Evolutionary conservation across 2,329 filamentous ascomycete genomes (phyloP).

Genomic region (Gaeumannomyces tritici): DNA sequence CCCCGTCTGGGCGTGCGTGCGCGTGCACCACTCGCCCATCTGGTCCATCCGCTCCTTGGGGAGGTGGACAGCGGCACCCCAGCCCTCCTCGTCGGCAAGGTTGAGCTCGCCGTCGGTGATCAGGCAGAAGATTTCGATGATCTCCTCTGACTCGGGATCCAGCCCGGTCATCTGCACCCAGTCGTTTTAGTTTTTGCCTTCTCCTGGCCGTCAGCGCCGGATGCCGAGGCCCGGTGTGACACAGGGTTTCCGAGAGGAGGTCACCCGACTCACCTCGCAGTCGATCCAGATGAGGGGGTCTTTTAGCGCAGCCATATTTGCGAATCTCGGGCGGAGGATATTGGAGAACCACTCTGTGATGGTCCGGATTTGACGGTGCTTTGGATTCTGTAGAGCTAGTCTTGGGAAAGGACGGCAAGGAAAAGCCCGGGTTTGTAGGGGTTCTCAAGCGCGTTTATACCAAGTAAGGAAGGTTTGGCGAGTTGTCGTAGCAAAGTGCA

Average conservation of each 20-base stretch:
- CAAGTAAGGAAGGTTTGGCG: background rate
- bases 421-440: background rate
- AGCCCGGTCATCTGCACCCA: slow-evolving; percentile 79
- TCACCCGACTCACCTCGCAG: slow-evolving; percentile 33
- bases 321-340: background rate
- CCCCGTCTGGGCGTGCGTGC: slow-evolving; percentile 71
- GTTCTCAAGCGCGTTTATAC: background rate
- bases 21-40: slow-evolving; percentile 86
- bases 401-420: background rate
- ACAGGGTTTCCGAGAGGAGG: too few relatives aligned
- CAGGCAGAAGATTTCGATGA: slow-evolving; percentile 87
- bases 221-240: background rate
- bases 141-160: slow-evolving; percentile 66
- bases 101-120: slow-evolving; percentile 75
- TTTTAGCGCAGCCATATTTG: slow-evolving; percentile 15
- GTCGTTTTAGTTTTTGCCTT: background rate
- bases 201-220: background rate
- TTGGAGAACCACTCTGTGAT: background rate
- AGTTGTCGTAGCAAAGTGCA: background rate
- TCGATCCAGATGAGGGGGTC: slow-evolving; percentile 82
- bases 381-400: background rate
- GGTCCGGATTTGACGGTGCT: background rate
- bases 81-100: slow-evolving; percentile 66
- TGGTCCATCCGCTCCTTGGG: slow-evolving; percentile 56
- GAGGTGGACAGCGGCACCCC: slow-evolving; percentile 72